phyloP scores from a whole-genome alignment of 768 basidiomycete species.

The Pleurotus tuoliensis region DNA sequence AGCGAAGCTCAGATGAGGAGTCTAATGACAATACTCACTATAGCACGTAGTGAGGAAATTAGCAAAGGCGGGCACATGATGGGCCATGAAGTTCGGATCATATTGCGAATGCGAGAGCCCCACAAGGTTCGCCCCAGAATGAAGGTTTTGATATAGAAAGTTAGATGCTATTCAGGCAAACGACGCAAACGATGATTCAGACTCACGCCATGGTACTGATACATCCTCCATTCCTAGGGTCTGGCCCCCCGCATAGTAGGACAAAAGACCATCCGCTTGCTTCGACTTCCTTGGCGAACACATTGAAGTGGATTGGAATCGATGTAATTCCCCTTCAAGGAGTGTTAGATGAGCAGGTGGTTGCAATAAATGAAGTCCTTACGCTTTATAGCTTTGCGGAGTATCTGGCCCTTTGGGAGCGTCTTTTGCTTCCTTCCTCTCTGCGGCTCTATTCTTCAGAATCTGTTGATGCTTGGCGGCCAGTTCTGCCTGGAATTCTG shows the following conservation, averaged over 20 bases:
- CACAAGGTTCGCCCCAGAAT: not conserved
- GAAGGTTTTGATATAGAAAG: not conserved
- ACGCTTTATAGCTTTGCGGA: not conserved
- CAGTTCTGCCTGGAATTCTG: not conserved
- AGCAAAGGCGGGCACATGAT: not conserved
- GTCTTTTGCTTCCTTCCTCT: not conserved
- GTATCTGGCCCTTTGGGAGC: not conserved
- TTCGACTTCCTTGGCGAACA: not conserved
- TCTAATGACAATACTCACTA: not conserved
- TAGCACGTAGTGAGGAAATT: not conserved
- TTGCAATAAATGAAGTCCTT: not conserved
- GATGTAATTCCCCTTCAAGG: not conserved
- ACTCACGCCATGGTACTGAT: slow-evolving; percentile 44
- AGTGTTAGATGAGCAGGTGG: not conserved
- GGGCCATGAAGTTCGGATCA: not conserved
- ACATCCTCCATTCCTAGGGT: slow-evolving; percentile 55
- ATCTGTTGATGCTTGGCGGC: not conserved
- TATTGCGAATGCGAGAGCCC: not conserved
- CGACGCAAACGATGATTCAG: not conserved
- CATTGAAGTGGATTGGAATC: not conserved
- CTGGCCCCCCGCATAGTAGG: not conserved
- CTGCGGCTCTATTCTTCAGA: not conserved
- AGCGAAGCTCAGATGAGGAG: not conserved
- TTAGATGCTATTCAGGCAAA: not conserved
- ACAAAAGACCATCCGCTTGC: not conserved